A percentile compares a stretch with the other conserved stretches of the same genome.
These are phyloP conservation scores for Xylariaceae sp. DNA, from an alignment of 2,329 filamentous ascomycete species.

Conservation along the genomic window DNA sequence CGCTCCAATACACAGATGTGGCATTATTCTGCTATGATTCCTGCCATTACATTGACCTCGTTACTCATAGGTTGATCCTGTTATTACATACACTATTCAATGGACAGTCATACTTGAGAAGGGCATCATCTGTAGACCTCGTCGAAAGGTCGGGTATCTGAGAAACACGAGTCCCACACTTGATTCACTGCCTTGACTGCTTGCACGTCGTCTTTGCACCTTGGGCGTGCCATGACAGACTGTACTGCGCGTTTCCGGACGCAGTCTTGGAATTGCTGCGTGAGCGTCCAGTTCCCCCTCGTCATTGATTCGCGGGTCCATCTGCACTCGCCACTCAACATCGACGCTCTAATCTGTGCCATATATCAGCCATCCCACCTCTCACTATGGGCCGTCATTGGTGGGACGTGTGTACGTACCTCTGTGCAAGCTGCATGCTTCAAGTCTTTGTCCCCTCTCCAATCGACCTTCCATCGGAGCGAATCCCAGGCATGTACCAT, in stretches of 20 bases:
- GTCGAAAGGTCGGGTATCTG: slow-evolving; percentile 91
- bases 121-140: slow-evolving; percentile 76
- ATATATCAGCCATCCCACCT: slow-evolving; percentile 1
- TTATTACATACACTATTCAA: too few relatives aligned
- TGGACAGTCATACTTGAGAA: too few relatives aligned
- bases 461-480: slow-evolving; percentile 85
- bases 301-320: slow-evolving; percentile 84
- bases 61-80: too few relatives aligned
- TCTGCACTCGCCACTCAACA: slow-evolving; percentile 88
- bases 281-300: slow-evolving; percentile 80
- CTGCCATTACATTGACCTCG: too few relatives aligned
- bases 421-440: slow-evolving; percentile 92
- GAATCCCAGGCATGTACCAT: slow-evolving; percentile 98
- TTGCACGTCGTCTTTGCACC: slow-evolving; percentile 80
- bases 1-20: too few relatives aligned
- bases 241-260: slow-evolving; percentile 76
- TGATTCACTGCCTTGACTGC: slow-evolving; percentile 87
- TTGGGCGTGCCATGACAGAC: slow-evolving; percentile 73
- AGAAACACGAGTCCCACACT: slow-evolving; percentile 98
- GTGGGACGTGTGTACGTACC: slow-evolving; percentile 54
- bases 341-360: slow-evolving; percentile 79
- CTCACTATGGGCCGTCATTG: too few relatives aligned
- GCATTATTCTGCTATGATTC: too few relatives aligned
- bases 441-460: slow-evolving; percentile 64
- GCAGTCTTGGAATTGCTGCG: slow-evolving; percentile 90